Evolutionary conservation across 371 early-diverging fungal genomes (phyloP).

Genomic region (Haplosporangium sp.): DNA sequence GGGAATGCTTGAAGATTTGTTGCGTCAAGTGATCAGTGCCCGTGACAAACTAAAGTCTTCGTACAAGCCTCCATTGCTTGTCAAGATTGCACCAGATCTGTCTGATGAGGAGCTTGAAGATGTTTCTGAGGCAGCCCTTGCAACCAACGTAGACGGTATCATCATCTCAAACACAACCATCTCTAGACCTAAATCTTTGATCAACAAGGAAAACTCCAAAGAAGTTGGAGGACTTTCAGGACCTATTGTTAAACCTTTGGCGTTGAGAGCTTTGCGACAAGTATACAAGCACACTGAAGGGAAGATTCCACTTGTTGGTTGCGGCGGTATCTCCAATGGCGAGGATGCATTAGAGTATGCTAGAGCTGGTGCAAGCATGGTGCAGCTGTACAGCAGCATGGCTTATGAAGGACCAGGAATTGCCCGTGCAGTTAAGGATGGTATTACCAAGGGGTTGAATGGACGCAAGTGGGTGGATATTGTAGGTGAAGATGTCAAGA

Average conservation of each 20-base stretch:
- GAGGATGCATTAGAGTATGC: constrained; percentile 81
- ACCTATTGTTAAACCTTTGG: constrained; percentile 72
- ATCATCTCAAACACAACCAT: constrained; percentile 89
- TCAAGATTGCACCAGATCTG: constrained; percentile 90
- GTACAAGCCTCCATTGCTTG: constrained; percentile 72
- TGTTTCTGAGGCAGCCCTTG: constrained; percentile 74
- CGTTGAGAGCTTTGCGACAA: constrained; percentile 69
- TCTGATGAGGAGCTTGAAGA: constrained; percentile 73
- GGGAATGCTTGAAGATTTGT: constrained; percentile 70
- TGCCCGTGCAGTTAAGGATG: constrained; percentile 76
- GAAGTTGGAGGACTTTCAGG: constrained; percentile 89
- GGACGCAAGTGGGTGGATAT: constrained; percentile 70
- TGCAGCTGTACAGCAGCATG: constrained; percentile 84
- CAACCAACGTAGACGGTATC: constrained; percentile 81
- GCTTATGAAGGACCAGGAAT: constrained; percentile 81
- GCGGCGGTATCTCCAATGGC: constrained; percentile 84
- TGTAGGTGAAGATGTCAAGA: constrained; percentile 59
- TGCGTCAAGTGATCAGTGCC: constrained; percentile 65
- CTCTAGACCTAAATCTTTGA: constrained; percentile 70
- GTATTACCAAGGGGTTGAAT: constrained; percentile 58
- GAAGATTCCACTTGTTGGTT: constrained; percentile 81
- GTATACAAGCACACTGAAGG: constrained; percentile 80
- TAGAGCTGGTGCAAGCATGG: constrained; percentile 78
- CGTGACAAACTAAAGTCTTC: constrained; percentile 36
- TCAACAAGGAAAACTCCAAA: constrained; percentile 38